A percentile compares a stretch with the other conserved stretches of the same genome.
phyloP scores from a whole-genome alignment of 768 basidiomycete species.

The Boletus edulis region DNA sequence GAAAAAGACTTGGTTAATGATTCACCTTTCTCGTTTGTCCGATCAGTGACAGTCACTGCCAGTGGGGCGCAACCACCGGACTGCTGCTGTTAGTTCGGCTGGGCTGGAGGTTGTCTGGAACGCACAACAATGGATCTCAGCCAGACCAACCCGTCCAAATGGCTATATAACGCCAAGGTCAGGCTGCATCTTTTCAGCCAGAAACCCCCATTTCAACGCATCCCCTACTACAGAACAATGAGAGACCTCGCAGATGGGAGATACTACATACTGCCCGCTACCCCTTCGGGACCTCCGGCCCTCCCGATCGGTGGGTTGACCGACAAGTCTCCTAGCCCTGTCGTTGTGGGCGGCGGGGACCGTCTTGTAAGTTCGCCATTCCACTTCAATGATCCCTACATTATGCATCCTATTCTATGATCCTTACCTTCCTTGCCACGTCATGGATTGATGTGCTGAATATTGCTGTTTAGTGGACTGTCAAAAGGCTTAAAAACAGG shows the following conservation, averaged over 20 bases:
- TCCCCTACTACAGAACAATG: not conserved
- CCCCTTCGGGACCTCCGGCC: not conserved
- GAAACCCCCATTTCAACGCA: not conserved
- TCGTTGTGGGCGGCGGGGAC: not conserved
- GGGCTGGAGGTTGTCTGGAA: no score
- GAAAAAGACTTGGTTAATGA: no score
- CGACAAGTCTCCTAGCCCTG: not conserved
- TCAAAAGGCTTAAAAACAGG: not conserved
- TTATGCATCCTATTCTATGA: not conserved
- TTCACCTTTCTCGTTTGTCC: no score
- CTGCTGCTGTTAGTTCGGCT: no score
- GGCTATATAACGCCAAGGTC: not conserved
- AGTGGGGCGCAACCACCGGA: no score
- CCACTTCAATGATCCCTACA: not conserved
- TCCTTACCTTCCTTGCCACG: not conserved
- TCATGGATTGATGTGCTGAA: not conserved
- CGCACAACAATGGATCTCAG: not conserved
- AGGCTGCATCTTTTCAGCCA: not conserved
- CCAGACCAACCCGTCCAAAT: not conserved
- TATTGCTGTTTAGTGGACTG: not conserved
- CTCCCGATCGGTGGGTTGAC: not conserved
- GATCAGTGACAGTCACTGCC: no score
- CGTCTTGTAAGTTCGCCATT: not conserved
- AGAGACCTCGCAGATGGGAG: not conserved
- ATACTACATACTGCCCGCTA: not conserved